These are phyloP conservation scores for Nothophaeocryptopus gaeumannii DNA, from an alignment of 2,329 filamentous ascomycete genomes.

Conservation along the genomic window DNA sequence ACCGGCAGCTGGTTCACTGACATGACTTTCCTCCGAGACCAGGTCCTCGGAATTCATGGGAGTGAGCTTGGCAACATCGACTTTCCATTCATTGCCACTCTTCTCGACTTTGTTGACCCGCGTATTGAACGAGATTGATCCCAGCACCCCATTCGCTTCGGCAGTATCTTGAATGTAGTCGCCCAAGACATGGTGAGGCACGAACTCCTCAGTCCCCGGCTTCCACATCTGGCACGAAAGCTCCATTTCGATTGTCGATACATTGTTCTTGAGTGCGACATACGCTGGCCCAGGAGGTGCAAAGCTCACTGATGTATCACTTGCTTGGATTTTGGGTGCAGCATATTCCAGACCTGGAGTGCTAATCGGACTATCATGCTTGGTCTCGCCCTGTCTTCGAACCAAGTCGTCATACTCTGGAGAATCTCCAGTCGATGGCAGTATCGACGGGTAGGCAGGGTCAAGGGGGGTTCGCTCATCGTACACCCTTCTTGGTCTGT, in stretches of 20 bases:
- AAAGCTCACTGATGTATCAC: slow-evolving; percentile 21
- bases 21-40: no score
- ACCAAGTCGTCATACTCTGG: slow-evolving; percentile 21
- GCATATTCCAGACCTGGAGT: not conserved
- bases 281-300: slow-evolving; percentile 58
- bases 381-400: not conserved
- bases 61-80: slow-evolving; percentile 40
- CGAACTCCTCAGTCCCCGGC: slow-evolving; percentile 57
- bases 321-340: not conserved
- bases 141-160: slow-evolving; percentile 48
- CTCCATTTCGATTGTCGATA: slow-evolving; percentile 51
- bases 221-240: slow-evolving; percentile 56
- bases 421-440: slow-evolving; percentile 38
- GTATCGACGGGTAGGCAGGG: slow-evolving; percentile 45
- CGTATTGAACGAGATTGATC: slow-evolving; percentile 55
- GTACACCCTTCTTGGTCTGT: slow-evolving; percentile 42
- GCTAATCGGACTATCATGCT: slow-evolving; percentile 21
- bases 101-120: slow-evolving; percentile 57
- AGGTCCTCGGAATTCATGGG: no score
- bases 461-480: slow-evolving; percentile 51
- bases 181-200: slow-evolving; percentile 56
- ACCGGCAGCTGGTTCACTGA: not conserved
- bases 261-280: slow-evolving; percentile 53
- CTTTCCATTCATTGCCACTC: slow-evolving; percentile 48
- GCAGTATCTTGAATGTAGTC: slow-evolving; percentile 63